Base-by-base conservation (phyloP, 2,329 filamentous ascomycete species). In the Apiospora kogelbergensis region DNA sequence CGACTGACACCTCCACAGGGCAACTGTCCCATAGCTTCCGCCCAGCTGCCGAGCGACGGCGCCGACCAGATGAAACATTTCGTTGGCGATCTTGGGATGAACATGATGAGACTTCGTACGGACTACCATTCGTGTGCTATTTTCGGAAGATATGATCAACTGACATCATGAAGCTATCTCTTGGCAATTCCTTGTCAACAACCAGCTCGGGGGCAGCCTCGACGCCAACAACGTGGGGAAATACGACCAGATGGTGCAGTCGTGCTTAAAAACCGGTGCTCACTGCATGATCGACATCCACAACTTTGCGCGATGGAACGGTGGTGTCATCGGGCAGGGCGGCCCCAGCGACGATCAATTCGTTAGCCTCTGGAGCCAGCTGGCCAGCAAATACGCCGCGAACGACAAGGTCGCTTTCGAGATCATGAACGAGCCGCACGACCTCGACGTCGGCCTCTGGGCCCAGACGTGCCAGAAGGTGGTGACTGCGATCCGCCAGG, bases 341-440 rank as follows among this genome's bases (percentile, higher is more conserved):
- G 90, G 89, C 0, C 89, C 89, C 0, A 84, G 84, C 0, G 84
- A 91, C 74, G 85, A 84, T 13, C 79, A 88, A 17, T 89, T 91
- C 72, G 85, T 83, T 3, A 80, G 79, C 53, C 78, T 92, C 6
- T 92, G 90, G 90, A 77, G 75, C 1, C 81, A 86, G 69, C 77
- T 90, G 5, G 90, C 90, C 1, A 81, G 79, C 1, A 87, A 88
- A 75, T 92, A 92, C 77, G 84, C 82, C 26, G 74, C 75, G 6
- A 79, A 88, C 65, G 76, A 82, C 45, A 88, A 85, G 70, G 79
- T 92, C 33, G 82, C 86, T 3, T 90, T 92, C 72, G 89, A 89
- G 17, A 76, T 92, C 60, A 92, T 92, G 89, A 93, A 92, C 79
- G 90, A 90, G 79, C 90, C 90, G 7, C 88, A 91, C 76, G 86